A percentile compares a stretch with the other conserved stretches of the same genome.
Conservation (phyloP, 257 asterid genomes). For the Nicotiana benthamiana region DNA sequence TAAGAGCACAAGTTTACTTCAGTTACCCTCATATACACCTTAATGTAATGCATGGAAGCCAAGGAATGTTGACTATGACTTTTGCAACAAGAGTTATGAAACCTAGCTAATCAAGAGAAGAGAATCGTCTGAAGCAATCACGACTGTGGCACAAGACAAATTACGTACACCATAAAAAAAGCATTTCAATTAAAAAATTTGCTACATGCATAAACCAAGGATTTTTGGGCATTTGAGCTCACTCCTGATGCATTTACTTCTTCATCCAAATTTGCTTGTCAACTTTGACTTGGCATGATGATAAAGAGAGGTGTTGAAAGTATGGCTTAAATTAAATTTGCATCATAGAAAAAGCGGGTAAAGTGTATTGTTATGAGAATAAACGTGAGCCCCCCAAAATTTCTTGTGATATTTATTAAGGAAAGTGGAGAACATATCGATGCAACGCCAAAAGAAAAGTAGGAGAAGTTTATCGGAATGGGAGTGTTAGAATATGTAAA, state of each 20-base stretch:
- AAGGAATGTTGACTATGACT: not conserved
- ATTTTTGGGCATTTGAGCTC: not conserved
- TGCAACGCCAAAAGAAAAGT: not conserved
- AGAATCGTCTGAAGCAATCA: not conserved
- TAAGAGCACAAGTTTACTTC: not conserved
- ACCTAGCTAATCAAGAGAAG: conserved; percentile 1
- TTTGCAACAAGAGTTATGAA: conserved; percentile 2
- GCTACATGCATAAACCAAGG: not conserved
- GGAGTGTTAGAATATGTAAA: too few relatives aligned
- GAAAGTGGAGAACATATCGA: not conserved
- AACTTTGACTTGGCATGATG: not conserved
- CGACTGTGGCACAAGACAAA: not conserved
- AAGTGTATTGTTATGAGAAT: not conserved
- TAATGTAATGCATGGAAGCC: not conserved
- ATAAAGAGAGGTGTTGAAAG: not conserved
- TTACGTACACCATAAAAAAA: not conserved
- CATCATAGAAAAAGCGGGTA: not conserved
- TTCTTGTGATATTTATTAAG: not conserved
- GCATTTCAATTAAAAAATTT: not conserved
- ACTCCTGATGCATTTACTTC: not conserved
- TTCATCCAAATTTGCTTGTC: not conserved
- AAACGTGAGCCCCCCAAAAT: not conserved
- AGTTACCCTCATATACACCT: not conserved
- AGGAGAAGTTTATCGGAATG: not conserved
- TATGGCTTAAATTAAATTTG: not conserved